These are phyloP conservation scores for Adenanthera pavonina DNA, from an alignment of 306 rosid species.

Conservation along the genomic window DNA sequence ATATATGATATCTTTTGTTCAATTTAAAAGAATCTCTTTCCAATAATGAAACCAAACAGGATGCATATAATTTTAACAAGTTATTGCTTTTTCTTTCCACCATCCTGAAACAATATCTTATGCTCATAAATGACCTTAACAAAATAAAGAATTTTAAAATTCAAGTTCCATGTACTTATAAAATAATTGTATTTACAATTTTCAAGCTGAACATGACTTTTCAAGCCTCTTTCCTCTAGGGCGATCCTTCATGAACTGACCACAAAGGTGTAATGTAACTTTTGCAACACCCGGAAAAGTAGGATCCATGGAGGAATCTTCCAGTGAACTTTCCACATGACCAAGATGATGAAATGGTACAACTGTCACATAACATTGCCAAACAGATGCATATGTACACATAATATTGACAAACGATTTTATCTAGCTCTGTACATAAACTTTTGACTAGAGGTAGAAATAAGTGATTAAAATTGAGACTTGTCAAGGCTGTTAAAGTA, in stretches of 20 bases:
- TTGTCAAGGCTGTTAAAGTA: background rate
- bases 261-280: background rate
- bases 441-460: background rate
- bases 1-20: no score
- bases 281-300: background rate
- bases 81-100: no score
- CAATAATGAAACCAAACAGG: no score
- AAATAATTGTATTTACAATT: background rate
- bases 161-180: no score
- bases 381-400: background rate
- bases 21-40: no score
- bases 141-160: no score
- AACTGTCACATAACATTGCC: conserved; percentile 20
- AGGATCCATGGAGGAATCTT: background rate
- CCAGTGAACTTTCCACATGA: conserved; percentile 41
- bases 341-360: conserved; percentile 66
- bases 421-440: conserved; percentile 9
- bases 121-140: no score
- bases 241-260: background rate
- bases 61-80: no score
- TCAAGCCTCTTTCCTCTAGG: background rate
- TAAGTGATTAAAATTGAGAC: background rate
- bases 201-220: conserved; percentile 29
- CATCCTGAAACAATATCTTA: no score
- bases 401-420: background rate